These are phyloP conservation scores for Podaxis mareebaensis DNA, from an alignment of 768 basidiomycete genomes.

Conservation along the genomic window DNA sequence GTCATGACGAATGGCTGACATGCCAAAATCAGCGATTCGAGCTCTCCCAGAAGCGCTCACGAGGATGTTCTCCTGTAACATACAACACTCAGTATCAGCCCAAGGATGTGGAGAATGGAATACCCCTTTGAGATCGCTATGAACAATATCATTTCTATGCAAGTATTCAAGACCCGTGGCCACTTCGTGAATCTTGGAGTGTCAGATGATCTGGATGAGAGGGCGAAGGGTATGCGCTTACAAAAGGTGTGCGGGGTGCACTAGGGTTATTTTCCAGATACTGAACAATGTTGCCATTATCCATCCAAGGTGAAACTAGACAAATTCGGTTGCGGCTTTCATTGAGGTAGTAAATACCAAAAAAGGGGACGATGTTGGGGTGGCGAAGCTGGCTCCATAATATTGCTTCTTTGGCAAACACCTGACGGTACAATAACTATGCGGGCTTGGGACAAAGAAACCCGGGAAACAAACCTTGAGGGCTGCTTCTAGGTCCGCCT, in stretches of 20 bases:
- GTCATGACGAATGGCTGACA: conserved; percentile 7
- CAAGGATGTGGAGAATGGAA: too few relatives aligned
- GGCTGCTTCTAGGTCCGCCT: too few relatives aligned
- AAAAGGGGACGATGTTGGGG: background rate
- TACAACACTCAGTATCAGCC: background rate
- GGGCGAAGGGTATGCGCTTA: background rate
- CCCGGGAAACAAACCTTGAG: too few relatives aligned
- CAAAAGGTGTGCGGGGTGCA: background rate
- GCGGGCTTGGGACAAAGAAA: too few relatives aligned
- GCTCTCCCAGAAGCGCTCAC: conserved; percentile 7
- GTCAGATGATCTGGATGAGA: background rate
- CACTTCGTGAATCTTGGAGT: conserved; percentile 12
- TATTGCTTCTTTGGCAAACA: background rate
- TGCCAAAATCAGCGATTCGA: conserved; percentile 18
- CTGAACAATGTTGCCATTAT: conserved; percentile 12
- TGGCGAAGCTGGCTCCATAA: background rate
- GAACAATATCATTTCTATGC: conserved; percentile 15
- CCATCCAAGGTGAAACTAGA: conserved; percentile 19
- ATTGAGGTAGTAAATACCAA: background rate
- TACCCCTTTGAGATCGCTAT: conserved; percentile 22
- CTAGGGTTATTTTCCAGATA: background rate
- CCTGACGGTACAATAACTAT: too few relatives aligned
- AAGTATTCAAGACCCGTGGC: conserved; percentile 15
- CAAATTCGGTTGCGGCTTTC: background rate
- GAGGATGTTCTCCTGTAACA: conserved; percentile 16